A percentile compares a stretch with the other conserved stretches of the same genome.
Conservation (phyloP, 805 yeast species). For the Suhomyces pyralidae region DNA sequence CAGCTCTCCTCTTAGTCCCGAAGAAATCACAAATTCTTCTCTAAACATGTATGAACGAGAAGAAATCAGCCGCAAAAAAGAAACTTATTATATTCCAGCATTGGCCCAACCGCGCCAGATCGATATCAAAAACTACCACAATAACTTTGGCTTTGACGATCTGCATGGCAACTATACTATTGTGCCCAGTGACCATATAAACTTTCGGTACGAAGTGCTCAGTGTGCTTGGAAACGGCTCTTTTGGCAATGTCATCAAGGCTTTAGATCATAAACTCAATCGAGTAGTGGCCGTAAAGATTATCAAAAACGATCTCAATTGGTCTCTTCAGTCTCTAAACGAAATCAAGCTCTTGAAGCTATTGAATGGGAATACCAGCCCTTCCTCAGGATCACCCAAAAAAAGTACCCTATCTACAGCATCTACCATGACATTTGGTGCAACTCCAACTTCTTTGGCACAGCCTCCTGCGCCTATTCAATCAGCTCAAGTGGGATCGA, state of each 20-base stretch:
- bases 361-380: slow-evolving; percentile 26
- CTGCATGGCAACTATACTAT: slow-evolving; percentile 57
- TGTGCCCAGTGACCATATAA: slow-evolving; percentile 64
- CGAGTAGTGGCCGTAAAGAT: slow-evolving; percentile 71
- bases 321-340: slow-evolving; percentile 74
- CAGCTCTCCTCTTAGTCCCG: slow-evolving; percentile 1
- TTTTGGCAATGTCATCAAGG: slow-evolving; percentile 74
- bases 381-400: neutral
- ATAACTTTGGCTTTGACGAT: slow-evolving; percentile 75
- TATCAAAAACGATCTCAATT: slow-evolving; percentile 66
- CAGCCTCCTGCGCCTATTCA: neutral
- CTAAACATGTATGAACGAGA: slow-evolving; percentile 59
- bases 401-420: too few species aligned
- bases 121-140: slow-evolving; percentile 36
- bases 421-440: too few species aligned
- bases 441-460: neutral
- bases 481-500: neutral
- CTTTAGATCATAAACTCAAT: slow-evolving; percentile 58
- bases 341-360: slow-evolving; percentile 67
- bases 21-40: neutral
- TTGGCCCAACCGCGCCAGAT: slow-evolving; percentile 19
- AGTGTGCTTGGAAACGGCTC: slow-evolving; percentile 70
- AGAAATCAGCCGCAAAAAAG: slow-evolving; percentile 50
- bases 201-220: slow-evolving; percentile 66
- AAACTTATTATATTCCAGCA: slow-evolving; percentile 51